Evolutionary conservation across 768 basidiomycete genomes (phyloP).

Genomic region (Cubamyces lactineus): DNA sequence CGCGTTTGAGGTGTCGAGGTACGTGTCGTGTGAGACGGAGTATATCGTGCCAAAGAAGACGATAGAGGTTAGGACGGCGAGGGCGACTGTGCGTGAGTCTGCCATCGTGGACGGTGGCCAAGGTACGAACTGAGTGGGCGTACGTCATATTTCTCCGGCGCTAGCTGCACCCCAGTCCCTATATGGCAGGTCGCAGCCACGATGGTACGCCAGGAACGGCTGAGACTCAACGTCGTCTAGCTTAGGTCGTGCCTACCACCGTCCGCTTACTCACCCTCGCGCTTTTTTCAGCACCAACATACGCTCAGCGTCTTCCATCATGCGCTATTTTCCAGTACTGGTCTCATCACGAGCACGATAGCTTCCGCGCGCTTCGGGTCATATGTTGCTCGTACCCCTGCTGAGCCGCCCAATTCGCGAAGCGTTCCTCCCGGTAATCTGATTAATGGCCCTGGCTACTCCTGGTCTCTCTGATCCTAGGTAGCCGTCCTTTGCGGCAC

Average conservation of each 20-base stretch:
- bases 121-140: background rate
- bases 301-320: no score
- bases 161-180: no score
- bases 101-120: constrained; percentile 18
- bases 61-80: constrained; percentile 48
- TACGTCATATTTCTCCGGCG: background rate
- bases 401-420: background rate
- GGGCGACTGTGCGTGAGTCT: constrained; percentile 31
- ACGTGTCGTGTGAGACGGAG: constrained; percentile 65
- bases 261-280: no score
- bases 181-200: no score
- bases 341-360: background rate
- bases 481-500: no score
- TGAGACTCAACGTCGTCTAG: background rate
- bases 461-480: background rate
- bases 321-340: background rate
- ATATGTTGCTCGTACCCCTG: background rate
- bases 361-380: background rate
- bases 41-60: constrained; percentile 66
- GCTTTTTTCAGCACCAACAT: no score
- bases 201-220: background rate
- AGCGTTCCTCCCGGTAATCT: background rate
- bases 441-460: background rate
- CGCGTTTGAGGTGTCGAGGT: constrained; percentile 85
- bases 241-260: no score